Percentiles rank a stretch among this genome's conserved stretches.
Conservation (phyloP, 2,329 filamentous ascomycete species). For the Fusarium equiseti region DNA sequence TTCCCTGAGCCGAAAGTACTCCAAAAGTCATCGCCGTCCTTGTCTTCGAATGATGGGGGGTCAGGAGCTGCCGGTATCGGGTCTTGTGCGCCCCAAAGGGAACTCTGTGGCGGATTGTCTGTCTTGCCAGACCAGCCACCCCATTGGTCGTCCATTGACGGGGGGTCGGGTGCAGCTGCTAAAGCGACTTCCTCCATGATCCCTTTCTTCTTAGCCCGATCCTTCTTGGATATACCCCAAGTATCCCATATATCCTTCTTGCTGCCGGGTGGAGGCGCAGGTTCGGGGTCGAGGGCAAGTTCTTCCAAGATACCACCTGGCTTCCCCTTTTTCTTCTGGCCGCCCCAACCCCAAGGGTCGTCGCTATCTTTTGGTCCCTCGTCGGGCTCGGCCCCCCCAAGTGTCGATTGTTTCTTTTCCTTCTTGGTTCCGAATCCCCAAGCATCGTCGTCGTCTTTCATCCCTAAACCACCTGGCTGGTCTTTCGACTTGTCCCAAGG, state of each 20-base stretch:
- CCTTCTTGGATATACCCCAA: conserved; percentile 51
- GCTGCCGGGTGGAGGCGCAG: conserved; percentile 36
- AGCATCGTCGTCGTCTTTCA: conserved; percentile 43
- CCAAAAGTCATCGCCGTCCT: conserved; percentile 48
- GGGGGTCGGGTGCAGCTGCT: conserved; percentile 43
- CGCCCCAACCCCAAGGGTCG: conserved; percentile 54
- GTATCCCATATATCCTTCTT: conserved; percentile 52
- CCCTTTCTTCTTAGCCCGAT: conserved; percentile 50
- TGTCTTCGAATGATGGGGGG: conserved; percentile 33
- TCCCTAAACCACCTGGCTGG: conserved; percentile 17
- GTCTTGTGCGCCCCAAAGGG: conserved; percentile 43
- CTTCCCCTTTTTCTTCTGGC: conserved; percentile 54
- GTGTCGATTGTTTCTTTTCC: conserved; percentile 56
- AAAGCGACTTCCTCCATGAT: conserved; percentile 42
- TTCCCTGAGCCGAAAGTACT: conserved; percentile 41
- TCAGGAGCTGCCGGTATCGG: conserved; percentile 39
- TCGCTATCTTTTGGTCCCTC: conserved; percentile 48
- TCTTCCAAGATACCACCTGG: conserved; percentile 37
- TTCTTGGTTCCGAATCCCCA: conserved; percentile 53
- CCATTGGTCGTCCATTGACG: conserved; percentile 45
- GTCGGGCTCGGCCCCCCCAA: conserved; percentile 53
- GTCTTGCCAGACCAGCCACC: conserved; percentile 49
- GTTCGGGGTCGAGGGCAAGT: conserved; percentile 40
- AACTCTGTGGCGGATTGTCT: conserved; percentile 45
- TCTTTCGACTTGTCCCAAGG: conserved; percentile 66